Conservation (phyloP, 2,329 filamentous ascomycete genomes). For the Aspergillus unguis region DNA sequence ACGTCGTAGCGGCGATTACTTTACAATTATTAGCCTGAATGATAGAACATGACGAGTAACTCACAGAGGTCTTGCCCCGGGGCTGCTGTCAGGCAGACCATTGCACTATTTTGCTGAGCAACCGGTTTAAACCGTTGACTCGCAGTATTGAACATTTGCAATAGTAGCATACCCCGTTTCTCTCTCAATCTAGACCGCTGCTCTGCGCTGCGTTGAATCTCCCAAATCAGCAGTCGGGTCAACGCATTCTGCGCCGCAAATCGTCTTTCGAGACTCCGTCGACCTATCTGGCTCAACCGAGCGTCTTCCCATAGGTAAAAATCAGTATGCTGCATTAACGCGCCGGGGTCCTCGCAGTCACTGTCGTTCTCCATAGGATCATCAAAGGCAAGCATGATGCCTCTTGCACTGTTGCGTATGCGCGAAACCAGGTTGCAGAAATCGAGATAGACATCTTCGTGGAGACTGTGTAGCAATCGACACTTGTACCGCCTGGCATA, state of each 20-base stretch:
- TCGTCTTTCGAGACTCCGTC: constrained; percentile 30
- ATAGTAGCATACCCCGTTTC: constrained; percentile 26
- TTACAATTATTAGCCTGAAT: neutral
- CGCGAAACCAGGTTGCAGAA: constrained; percentile 33
- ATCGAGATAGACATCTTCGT: constrained; percentile 33
- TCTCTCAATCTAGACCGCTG: constrained; percentile 26
- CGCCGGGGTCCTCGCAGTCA: constrained; percentile 15
- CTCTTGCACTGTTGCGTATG: constrained; percentile 26
- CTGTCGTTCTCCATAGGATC: constrained; percentile 25
- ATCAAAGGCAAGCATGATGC: constrained; percentile 16
- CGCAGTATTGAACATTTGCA: constrained; percentile 25
- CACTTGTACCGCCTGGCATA: constrained; percentile 35
- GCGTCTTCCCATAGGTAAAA: constrained; percentile 30
- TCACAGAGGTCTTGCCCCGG: constrained; percentile 32
- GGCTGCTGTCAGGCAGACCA: constrained; percentile 31
- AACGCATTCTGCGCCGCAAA: constrained; percentile 35
- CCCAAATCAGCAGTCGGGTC: constrained; percentile 37
- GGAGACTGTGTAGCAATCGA: constrained; percentile 34
- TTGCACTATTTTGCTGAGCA: constrained; percentile 27
- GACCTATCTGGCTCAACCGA: constrained; percentile 32
- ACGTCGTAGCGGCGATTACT: neutral
- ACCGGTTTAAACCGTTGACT: constrained; percentile 24
- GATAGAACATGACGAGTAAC: neutral
- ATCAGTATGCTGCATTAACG: constrained; percentile 19
- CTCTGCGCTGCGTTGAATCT: constrained; percentile 33